Base-by-base conservation (phyloP, 768 basidiomycete genomes). In the Exsudoporus frostii region DNA sequence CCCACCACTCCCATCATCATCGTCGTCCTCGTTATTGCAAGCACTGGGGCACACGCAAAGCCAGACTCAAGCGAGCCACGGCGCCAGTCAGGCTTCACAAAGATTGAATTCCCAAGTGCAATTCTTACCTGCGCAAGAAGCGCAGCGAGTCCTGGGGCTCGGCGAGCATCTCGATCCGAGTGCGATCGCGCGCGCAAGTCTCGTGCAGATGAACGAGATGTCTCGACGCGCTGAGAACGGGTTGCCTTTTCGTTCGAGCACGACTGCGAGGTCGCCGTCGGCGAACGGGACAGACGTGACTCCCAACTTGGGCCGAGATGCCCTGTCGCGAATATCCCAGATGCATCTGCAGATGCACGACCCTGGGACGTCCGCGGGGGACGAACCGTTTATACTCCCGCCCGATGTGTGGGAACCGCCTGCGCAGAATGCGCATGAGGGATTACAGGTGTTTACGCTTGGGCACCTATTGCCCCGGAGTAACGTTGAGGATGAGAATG, bases 201-300 rank as follows among this genome's bases (percentile, higher is more conserved):
- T 90, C 53, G 76, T 82, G 60, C 87, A 88, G 66, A 86, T 91
- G 83, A 89, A 84, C 69, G 88, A 90, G 64, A 79, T 87, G 57
- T 86, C 86, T 40, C 73, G 85, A 48, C 78, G 85, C 25, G 85
- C 82, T 5, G 76, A 78, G 60, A 77, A 71, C 50, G 63, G 58
- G 0, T 1, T 55, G 42, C 54, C 65, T 50, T 65, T 66, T 57
- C 67, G 65, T 19, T 63, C 73, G 20, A 65, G 48, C 45, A 34
- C 53, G 44, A 51, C 54, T 0, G 48, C 56, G 27, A 38, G 64
- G 14, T 65, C 63, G 22, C 33, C 64, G 7, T 49, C 63, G 8
- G 56, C 63, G 7, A 58, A 14, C n/a, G 60, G 50, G 27, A 48
- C 57, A 10, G 59, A 63, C 8, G 50, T 62, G 30, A 58, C 51